Base-by-base conservation (phyloP, 139 green algal genomes). In the Coccomyxa sp. region DNA sequence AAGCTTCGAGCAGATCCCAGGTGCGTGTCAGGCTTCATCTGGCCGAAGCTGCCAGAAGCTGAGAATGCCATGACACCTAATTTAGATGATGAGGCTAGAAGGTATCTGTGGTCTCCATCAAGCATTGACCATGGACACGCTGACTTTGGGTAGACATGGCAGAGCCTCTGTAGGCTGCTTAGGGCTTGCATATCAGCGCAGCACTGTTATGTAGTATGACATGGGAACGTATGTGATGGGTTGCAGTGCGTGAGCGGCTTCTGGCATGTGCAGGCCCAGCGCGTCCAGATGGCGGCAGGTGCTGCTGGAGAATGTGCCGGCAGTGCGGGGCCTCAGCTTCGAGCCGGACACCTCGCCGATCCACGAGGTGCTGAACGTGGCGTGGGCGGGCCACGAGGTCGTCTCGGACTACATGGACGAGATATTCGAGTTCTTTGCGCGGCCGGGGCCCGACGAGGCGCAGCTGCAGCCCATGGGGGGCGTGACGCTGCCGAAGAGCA, bases 311-410 rank as follows among this genome's bases (percentile, higher is more conserved):
- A 9, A 39, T 16, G 18, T 80, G 10, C 69, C 76, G 7, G 76
- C 54, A 27, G 38, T 72, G 36, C 50, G 33, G 8, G 5, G 33
- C 33, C 18, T 81, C 39, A 75, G 55, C 54, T 71, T 81, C 39
- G 37, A 37, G 33, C 33, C 75, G 0, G 81, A 85, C 18, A 55
- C 64, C 6, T 68, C 73, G 34, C 27, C 68, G 8, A 39, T 87
- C 14, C 6, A 34, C 5, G 84, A 89, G 82, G 69, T 81, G 70
- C 82, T 89, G n/a, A 89, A 89, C 64, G 39, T 85, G 40, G 81
- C 84, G 27, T 89, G 50, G 40, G 85, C 82, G 8, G 50, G 39
- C 0, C 85, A 89, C 77, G 85, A 89, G 68, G 68, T 89, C 5
- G 58, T 77, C 64, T 75, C 70, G 24, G 82, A 87, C 68, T 64